Conservation (phyloP, 306 rosid species). For the Ormosia emarginata region DNA sequence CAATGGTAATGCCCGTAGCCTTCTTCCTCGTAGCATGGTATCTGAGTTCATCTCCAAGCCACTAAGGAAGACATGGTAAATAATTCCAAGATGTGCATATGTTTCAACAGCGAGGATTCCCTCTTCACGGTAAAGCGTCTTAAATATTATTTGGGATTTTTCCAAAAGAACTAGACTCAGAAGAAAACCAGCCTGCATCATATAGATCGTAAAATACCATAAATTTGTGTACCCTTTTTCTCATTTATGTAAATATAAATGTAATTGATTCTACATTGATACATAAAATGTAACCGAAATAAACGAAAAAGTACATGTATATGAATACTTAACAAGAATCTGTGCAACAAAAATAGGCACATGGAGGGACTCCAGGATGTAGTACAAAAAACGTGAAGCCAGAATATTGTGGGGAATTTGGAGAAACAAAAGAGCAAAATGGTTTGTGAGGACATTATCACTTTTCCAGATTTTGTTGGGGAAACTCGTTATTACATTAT, state of each 20-base stretch:
- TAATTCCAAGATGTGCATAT: constrained; percentile 8
- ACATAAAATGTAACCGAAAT: too few species aligned
- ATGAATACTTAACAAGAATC: constrained; percentile 27
- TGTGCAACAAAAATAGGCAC: constrained; percentile 8
- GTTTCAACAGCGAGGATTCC: constrained; percentile 19
- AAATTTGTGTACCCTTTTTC: background rate
- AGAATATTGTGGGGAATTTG: constrained; percentile 17
- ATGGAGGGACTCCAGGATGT: background rate
- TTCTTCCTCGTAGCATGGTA: constrained; percentile 7
- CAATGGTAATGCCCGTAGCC: constrained; percentile 6
- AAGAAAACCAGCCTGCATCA: constrained; percentile 20
- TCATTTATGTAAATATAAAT: too few species aligned
- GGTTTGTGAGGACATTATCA: background rate
- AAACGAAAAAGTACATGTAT: background rate
- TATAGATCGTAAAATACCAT: background rate
- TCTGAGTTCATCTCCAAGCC: constrained; percentile 39
- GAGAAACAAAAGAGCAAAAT: constrained; percentile 15
- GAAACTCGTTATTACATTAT: background rate
- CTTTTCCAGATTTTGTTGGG: constrained; percentile 21
- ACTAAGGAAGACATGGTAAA: constrained; percentile 23
- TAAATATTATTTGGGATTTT: background rate
- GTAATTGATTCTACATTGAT: too few species aligned
- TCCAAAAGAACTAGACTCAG: background rate
- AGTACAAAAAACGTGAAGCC: background rate
- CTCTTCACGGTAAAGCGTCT: background rate